These are phyloP conservation scores for Botrytis aclada DNA, from an alignment of 2,329 filamentous ascomycete species.

Conservation along the genomic window DNA sequence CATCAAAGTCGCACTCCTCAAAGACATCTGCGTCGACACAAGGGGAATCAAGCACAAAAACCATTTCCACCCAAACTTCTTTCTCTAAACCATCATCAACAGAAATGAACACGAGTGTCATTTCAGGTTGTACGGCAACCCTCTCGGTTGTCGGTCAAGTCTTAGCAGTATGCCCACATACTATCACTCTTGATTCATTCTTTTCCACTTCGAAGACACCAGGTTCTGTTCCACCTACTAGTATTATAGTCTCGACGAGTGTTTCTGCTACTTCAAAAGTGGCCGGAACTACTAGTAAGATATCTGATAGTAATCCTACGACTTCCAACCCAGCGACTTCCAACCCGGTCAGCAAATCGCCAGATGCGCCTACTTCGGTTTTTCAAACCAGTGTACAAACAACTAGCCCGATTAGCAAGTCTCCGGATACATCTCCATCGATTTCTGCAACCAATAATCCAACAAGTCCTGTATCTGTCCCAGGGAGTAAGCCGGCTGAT, in stretches of 20 bases:
- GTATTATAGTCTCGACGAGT: background rate
- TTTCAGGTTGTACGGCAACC: slow-evolving; percentile 16
- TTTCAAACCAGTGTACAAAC: background rate
- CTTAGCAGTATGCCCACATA: slow-evolving; percentile 10
- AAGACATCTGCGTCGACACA: background rate
- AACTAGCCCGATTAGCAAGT: background rate
- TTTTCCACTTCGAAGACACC: slow-evolving; percentile 1
- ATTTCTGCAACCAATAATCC: background rate
- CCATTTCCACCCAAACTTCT: background rate
- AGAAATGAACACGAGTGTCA: slow-evolving; percentile 13
- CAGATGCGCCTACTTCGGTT: background rate
- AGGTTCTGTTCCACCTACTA: background rate
- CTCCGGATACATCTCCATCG: background rate
- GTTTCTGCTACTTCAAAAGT: background rate
- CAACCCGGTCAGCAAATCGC: background rate
- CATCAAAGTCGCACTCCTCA: background rate
- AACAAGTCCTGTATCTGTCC: background rate
- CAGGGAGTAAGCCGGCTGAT: background rate
- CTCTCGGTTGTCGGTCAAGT: slow-evolving; percentile 9
- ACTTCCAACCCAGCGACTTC: background rate
- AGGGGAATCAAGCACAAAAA: background rate
- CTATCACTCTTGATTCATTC: slow-evolving; percentile 9
- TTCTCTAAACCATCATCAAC: background rate
- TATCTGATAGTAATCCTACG: background rate
- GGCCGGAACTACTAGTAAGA: background rate